Evolutionary conservation across 306 rosid genomes (phyloP).

Genomic region (Quercus variabilis): DNA sequence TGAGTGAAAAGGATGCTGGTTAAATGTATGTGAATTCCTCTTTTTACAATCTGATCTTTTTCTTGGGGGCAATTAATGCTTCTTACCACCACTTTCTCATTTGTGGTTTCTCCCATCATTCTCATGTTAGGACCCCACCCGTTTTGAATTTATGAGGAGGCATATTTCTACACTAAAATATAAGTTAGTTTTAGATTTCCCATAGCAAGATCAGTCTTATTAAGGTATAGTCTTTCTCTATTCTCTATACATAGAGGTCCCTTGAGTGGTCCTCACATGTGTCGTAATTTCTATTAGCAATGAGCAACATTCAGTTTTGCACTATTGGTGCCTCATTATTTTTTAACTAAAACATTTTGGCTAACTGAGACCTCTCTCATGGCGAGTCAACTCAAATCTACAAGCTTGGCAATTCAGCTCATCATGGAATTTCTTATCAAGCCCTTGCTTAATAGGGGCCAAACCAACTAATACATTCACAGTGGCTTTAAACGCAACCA

Average conservation of each 20-base stretch:
- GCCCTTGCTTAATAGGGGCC: background rate
- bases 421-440: background rate
- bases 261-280: background rate
- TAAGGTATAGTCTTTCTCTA: background rate
- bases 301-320: background rate
- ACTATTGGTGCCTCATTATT: background rate
- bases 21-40: background rate
- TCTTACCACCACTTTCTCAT: background rate
- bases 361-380: background rate
- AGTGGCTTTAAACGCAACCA: background rate
- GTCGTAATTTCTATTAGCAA: background rate
- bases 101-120: constrained; percentile 8
- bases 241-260: background rate
- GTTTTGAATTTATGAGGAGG: background rate
- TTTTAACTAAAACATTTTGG: background rate
- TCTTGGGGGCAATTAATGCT: background rate
- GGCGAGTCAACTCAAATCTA: background rate
- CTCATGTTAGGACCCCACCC: background rate
- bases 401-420: background rate
- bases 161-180: constrained; percentile 1
- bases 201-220: background rate
- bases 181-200: background rate
- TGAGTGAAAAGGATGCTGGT: constrained; percentile 1
- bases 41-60: background rate
- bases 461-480: background rate